Evolutionary conservation across 257 asterid genomes (phyloP), one percentile per base, ranked within the genome.

Genomic region (Anisodus tanguticus): DNA sequence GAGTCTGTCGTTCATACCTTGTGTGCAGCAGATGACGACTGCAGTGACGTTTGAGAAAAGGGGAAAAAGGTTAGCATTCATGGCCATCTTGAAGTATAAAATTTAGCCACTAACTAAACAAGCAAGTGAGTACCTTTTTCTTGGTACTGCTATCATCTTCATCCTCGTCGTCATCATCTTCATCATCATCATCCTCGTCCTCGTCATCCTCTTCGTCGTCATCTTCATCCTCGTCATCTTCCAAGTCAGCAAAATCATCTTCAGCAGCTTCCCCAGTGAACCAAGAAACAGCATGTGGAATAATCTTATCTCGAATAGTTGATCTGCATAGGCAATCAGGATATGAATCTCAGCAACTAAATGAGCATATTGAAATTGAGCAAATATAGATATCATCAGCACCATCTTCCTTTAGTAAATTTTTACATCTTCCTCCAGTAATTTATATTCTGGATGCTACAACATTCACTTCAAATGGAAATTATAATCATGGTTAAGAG

Each of bases 221-320:
- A 3, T 81, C 83, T 0, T 82, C 84, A 0, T 85, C 89, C 0
- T 91, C 98, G n/a, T 92, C 97, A 2, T 88, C 95, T 2, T 87
- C 95, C 41, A 88, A 47, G 59, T 91, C 97, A 1, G 83, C 92
- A 80, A 87, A 90, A 63, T 95, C 96, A 31, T 90, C 95, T 76
- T 91, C 88, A 11, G 88, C 97, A 79, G 98, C 98, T 87, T 95
- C 98, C 31, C 98, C 98, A 3, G 98, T 95, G 88, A 91, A 95
- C 98, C 98, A 95, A 60, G 98, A 94, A 12, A 95, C 97, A 0
- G 98, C 98, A 91, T 93, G 98, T 12, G 98, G 97, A 58, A 95
- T 95, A 45, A 94, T 93, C 85, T 93, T 93, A 80, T 95, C 98
- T 4, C 98, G 92, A 71, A 95, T 92, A 1, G 98, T 94, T 45